Base-by-base conservation (phyloP, 2,329 filamentous ascomycete genomes). In the Trichoderma semiorbis region DNA sequence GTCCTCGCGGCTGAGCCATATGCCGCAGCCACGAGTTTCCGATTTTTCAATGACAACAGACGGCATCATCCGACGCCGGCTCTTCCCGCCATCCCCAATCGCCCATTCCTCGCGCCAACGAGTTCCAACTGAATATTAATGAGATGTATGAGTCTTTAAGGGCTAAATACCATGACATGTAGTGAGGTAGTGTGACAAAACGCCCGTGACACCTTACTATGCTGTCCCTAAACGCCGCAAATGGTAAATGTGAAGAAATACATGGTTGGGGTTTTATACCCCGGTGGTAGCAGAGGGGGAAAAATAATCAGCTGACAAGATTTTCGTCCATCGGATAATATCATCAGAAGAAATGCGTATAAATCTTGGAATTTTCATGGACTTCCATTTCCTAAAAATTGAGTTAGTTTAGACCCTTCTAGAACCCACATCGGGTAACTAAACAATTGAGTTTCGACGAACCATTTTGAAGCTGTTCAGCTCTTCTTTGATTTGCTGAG, bases 401-500 rank as follows among this genome's bases (percentile, higher is more conserved):
- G 69, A 16, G 18, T 12, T 11, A 50, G 21, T 77, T 89, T 81
- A 88, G 85, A 75, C 74, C 58, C 1, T 10, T 21, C 18, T 50
- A 10, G 43, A 60, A 21, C 18, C 26, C 61, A 47, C 39, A 43
- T 3, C 21, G 28, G 28, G 8, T 18, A 36, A 5, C 32, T 34
- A n/a, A 16, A 2, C 5, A 16, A 14, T 43, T 50, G 39, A 28
- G 26, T 36, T 53, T 26, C 1, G 30, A 74, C 77, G 61, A 61
- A 80, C 79, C 96, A 99, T 99, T 83, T 99, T 99, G 87, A 99
- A 99, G 77, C 91, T 97, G 84, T 99, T 99, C 77, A 99, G 89
- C 84, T 99, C 96, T 84, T 99, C 96, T 84, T 98, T 98, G 84
- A 99, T 99, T 82, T 99, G 96, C 84, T 99, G 96, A 60, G 96